A percentile compares a stretch with the other conserved stretches of the same genome.
phyloP scores from a whole-genome alignment of 495 filamentous ascomycete genomes.

The Jackrogersella minutella region DNA sequence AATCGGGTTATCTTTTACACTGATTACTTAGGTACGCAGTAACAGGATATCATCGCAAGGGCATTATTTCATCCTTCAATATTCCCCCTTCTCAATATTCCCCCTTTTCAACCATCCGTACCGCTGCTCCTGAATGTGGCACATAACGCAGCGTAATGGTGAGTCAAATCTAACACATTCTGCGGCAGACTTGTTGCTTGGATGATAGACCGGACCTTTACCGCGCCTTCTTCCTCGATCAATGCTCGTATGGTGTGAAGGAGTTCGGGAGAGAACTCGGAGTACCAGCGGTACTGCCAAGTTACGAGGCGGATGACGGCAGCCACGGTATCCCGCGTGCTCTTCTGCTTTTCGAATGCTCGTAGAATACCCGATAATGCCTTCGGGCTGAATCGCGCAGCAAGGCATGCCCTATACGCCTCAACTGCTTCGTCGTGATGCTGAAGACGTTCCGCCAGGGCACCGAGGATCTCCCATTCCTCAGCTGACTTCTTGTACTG shows the following conservation, averaged over 20 bases:
- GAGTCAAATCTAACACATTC: conserved; percentile 90
- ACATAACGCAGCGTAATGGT: conserved; percentile 94
- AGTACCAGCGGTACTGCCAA: conserved; percentile 99
- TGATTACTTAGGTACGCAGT: conserved; percentile 8
- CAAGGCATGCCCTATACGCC: conserved; percentile 85
- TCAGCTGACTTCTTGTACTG: conserved; percentile 95
- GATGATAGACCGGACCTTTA: conserved; percentile 96
- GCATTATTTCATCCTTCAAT: conserved; percentile 20
- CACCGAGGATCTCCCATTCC: conserved; percentile 98
- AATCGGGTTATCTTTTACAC: conserved; percentile 7
- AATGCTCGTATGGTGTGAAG: conserved; percentile 86
- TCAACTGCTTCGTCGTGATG: conserved; percentile 88
- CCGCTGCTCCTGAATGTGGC: conserved; percentile 94
- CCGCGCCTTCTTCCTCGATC: conserved; percentile 96
- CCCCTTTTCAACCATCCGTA: conserved; percentile 73
- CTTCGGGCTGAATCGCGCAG: conserved; percentile 86
- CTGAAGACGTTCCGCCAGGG: conserved; percentile 90
- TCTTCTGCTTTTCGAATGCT: conserved; percentile 73
- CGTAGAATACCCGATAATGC: conserved; percentile 85
- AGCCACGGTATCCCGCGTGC: conserved; percentile 77
- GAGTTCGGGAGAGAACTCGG: conserved; percentile 94
- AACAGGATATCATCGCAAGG: conserved; percentile 35
- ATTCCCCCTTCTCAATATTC: not conserved
- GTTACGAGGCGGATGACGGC: conserved; percentile 87
- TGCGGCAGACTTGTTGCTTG: conserved; percentile 94